Conservation (phyloP, 495 filamentous ascomycete species). For the Hypoxylon lienhwacheense region DNA sequence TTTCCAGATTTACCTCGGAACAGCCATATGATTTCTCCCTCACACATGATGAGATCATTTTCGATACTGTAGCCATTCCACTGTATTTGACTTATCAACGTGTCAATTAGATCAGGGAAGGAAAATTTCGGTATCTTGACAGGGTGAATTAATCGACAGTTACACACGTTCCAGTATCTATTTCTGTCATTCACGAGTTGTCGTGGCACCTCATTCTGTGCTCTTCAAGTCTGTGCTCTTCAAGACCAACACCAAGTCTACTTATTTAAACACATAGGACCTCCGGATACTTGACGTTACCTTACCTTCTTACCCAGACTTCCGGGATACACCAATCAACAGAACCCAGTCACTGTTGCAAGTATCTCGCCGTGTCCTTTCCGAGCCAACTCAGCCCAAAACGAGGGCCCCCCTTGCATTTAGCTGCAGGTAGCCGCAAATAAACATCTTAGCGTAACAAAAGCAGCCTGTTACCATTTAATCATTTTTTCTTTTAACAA, state of each 20-base stretch:
- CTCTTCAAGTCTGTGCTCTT: too few species aligned
- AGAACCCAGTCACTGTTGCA: slow-evolving; percentile 6
- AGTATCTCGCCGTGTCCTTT: slow-evolving; percentile 1
- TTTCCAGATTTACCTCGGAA: background rate
- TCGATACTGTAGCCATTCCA: background rate
- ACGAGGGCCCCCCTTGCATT: slow-evolving; percentile 23
- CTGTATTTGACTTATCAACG: background rate
- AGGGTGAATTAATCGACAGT: background rate
- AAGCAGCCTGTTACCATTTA: slow-evolving; percentile 6
- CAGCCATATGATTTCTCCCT: background rate
- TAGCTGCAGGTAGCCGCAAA: slow-evolving; percentile 29
- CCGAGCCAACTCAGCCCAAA: background rate
- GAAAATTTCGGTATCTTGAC: background rate
- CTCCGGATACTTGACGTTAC: too few species aligned
- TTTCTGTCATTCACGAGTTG: slow-evolving; percentile 16
- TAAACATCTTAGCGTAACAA: slow-evolving; percentile 25
- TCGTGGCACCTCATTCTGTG: slow-evolving; percentile 17
- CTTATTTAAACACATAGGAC: background rate
- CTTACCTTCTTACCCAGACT: slow-evolving; percentile 3
- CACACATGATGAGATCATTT: slow-evolving; percentile 2
- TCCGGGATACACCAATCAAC: slow-evolving; percentile 2
- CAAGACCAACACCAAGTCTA: background rate
- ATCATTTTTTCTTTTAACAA: background rate
- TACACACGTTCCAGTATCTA: background rate
- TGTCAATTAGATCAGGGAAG: background rate